Evolutionary conservation across 768 basidiomycete genomes (phyloP).

Genomic region (Xerocomellus intermedius): DNA sequence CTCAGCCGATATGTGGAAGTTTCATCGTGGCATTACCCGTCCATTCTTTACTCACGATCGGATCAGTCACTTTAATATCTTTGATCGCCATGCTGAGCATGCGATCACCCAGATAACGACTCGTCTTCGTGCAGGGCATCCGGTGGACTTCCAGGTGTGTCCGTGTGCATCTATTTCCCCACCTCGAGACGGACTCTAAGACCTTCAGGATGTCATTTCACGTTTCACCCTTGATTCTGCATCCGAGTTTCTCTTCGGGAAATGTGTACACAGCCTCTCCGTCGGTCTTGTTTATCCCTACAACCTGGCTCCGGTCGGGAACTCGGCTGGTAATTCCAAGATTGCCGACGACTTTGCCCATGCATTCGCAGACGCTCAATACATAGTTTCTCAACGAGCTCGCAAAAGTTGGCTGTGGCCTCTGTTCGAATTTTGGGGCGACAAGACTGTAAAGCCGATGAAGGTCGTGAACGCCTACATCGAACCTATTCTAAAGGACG

Average conservation of each 20-base stretch:
- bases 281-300: constrained; percentile 54
- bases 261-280: constrained; percentile 53
- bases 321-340: constrained; percentile 19
- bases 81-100: constrained; percentile 52
- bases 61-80: constrained; percentile 59
- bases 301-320: too few species aligned
- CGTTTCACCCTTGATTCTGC: constrained; percentile 68
- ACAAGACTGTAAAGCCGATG: background rate
- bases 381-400: constrained; percentile 41
- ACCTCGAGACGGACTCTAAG: background rate
- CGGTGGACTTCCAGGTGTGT: constrained; percentile 59
- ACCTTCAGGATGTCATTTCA: constrained; percentile 49
- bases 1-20: constrained; percentile 53
- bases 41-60: too few species aligned
- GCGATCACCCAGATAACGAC: constrained; percentile 45
- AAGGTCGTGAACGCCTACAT: constrained; percentile 3
- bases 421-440: constrained; percentile 41
- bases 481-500: constrained; percentile 44
- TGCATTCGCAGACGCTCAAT: constrained; percentile 51
- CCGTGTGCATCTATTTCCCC: background rate
- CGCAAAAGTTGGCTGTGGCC: constrained; percentile 54
- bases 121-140: constrained; percentile 47
- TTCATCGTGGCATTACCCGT: too few species aligned
- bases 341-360: constrained; percentile 43
- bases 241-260: constrained; percentile 64